These are phyloP conservation scores for Boletus subparvulus DNA, from an alignment of 768 basidiomycete genomes.

Conservation along the genomic window DNA sequence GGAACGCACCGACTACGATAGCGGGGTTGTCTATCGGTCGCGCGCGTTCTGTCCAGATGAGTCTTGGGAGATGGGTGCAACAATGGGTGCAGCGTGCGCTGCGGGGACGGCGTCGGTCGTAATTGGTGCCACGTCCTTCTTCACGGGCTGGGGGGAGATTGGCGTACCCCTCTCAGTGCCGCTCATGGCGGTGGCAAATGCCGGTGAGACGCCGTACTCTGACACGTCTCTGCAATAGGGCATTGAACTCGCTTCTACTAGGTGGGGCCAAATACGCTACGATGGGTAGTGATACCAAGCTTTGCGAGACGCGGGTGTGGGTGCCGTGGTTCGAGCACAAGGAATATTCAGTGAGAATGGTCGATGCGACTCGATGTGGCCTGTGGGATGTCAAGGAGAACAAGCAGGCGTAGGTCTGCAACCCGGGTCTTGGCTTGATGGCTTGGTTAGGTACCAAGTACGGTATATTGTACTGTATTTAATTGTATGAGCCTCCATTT, in stretches of 20 bases:
- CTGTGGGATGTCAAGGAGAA: conserved; percentile 21
- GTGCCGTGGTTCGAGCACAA: conserved; percentile 25
- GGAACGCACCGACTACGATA: conserved; percentile 10
- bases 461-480: not conserved
- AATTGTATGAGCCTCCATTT: not conserved
- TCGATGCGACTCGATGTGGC: not conserved
- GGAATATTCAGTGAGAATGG: conserved; percentile 16
- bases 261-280: conserved; percentile 10
- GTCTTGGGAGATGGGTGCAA: conserved; percentile 20
- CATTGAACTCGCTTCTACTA: not conserved
- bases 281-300: not conserved
- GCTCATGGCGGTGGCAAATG: conserved; percentile 12
- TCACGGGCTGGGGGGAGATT: not conserved
- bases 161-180: conserved; percentile 3
- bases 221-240: no score
- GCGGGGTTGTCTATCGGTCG: conserved; percentile 3
- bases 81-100: conserved; percentile 16
- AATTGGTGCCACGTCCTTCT: not conserved
- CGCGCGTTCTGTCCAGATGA: conserved; percentile 16
- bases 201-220: not conserved
- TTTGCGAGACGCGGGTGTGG: conserved; percentile 21
- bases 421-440: not conserved
- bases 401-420: conserved; percentile 1
- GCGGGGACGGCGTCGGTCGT: conserved; percentile 23
- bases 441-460: not conserved